Evolutionary conservation across 257 asterid species (phyloP).

Genomic region (Eustoma russellianum): DNA sequence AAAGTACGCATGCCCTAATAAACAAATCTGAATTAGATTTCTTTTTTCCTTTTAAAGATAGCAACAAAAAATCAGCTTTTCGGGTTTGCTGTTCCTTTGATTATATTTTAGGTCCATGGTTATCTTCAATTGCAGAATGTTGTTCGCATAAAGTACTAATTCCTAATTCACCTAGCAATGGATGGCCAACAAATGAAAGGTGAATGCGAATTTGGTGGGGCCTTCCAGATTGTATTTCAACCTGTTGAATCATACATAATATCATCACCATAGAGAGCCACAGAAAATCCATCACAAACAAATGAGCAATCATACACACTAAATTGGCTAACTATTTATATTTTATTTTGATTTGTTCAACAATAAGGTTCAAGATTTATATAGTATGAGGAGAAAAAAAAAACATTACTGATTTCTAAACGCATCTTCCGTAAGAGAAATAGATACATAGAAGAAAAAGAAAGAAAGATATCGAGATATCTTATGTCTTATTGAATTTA

Average conservation of each 20-base stretch:
- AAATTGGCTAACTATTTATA: not conserved
- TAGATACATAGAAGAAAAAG: too few species aligned
- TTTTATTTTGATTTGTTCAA: not conserved
- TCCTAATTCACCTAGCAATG: conserved; percentile 42
- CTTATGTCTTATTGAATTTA: not conserved
- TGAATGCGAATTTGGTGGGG: conserved; percentile 98
- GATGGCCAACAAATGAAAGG: conserved; percentile 80
- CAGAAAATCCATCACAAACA: not conserved
- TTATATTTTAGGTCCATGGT: too few species aligned
- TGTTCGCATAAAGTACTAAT: too few species aligned
- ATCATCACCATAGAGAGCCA: not conserved
- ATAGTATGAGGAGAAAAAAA: not conserved
- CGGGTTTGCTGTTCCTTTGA: too few species aligned
- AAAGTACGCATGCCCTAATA: too few species aligned
- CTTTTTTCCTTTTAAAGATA: too few species aligned
- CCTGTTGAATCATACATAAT: conserved; percentile 27
- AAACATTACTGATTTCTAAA: not conserved
- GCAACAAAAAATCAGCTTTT: too few species aligned
- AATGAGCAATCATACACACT: not conserved
- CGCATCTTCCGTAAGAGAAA: not conserved
- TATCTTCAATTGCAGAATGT: too few species aligned
- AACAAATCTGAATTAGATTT: too few species aligned
- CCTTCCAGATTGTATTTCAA: conserved; percentile 93
- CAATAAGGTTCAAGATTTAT: not conserved
- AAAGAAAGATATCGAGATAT: too few species aligned